A percentile compares a stretch with the other conserved stretches of the same genome.
phyloP scores from a whole-genome alignment of 225 moss, liverwort and hornwort genomes.

The Sphagnum tenellum region DNA sequence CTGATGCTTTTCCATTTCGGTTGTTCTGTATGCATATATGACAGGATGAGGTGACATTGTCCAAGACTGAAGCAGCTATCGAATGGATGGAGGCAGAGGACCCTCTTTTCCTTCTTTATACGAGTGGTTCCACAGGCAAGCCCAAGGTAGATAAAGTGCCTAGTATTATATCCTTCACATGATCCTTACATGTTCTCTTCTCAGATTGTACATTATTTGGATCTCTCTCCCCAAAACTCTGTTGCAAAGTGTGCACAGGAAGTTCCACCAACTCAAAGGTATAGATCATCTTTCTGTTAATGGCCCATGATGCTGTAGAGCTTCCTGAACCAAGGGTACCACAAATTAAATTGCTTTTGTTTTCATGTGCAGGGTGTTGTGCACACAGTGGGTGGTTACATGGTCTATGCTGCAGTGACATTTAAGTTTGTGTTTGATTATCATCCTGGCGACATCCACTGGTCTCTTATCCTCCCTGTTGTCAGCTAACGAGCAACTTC shows the following conservation, averaged over 20 bases:
- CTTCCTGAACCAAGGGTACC: no score
- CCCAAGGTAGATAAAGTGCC: constrained; percentile 12
- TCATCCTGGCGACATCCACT: constrained; percentile 35
- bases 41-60: constrained; percentile 37
- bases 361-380: constrained; percentile 23
- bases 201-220: not conserved
- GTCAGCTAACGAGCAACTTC: no score
- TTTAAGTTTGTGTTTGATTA: constrained; percentile 45
- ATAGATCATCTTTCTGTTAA: no score
- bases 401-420: constrained; percentile 44
- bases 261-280: no score
- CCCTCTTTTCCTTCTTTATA: constrained; percentile 29
- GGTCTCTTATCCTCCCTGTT: constrained; percentile 8
- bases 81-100: no score
- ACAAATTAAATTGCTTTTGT: no score
- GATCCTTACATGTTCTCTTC: not conserved
- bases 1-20: not conserved
- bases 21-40: not conserved
- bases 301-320: no score
- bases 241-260: no score
- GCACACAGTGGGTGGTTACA: constrained; percentile 42
- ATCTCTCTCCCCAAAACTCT: not conserved
- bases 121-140: constrained; percentile 9
- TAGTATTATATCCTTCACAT: not conserved
- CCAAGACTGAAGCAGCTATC: constrained; percentile 16